Conservation (phyloP, 1,139 yeast species). For the Maudiozyma humilis region DNA sequence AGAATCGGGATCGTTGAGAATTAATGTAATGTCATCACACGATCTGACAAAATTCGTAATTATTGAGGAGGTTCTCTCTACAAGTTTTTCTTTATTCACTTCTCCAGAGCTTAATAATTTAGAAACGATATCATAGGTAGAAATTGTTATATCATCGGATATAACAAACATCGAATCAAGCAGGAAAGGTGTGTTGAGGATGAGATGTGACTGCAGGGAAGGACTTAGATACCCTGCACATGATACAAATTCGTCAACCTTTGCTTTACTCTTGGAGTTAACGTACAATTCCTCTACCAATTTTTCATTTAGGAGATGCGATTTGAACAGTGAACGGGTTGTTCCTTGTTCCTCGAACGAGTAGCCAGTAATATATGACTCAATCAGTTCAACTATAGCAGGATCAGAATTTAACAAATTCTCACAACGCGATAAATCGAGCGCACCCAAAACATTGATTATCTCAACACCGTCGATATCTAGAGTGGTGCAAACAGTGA, state of each 20-base stretch:
- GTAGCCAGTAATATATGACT: slow-evolving; percentile 26
- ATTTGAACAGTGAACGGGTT: slow-evolving; percentile 19
- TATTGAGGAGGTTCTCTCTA: slow-evolving; percentile 14
- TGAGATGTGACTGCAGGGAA: slow-evolving; percentile 14
- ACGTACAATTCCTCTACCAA: slow-evolving; percentile 30
- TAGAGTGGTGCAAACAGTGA: slow-evolving; percentile 20
- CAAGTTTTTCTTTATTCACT: slow-evolving; percentile 12
- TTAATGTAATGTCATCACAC: slow-evolving; percentile 2
- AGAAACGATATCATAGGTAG: slow-evolving; percentile 12
- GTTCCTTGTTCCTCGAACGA: slow-evolving; percentile 20
- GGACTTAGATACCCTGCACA: slow-evolving; percentile 27
- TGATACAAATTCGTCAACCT: slow-evolving; percentile 22
- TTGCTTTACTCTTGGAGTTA: slow-evolving; percentile 16
- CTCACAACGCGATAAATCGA: slow-evolving; percentile 15
- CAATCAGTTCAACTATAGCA: slow-evolving; percentile 28
- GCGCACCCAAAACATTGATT: slow-evolving; percentile 16
- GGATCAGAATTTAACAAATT: slow-evolving; percentile 18
- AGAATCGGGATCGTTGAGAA: slow-evolving; percentile 1
- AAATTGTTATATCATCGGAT: slow-evolving; percentile 10
- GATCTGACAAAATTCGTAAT: slow-evolving; percentile 14
- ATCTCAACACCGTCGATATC: slow-evolving; percentile 17
- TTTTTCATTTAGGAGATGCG: slow-evolving; percentile 30
- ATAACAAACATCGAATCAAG: slow-evolving; percentile 16
- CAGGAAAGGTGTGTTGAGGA: slow-evolving; percentile 23
- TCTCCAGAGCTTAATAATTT: slow-evolving; percentile 10